A percentile compares a stretch with the other conserved stretches of the same genome.
These are phyloP conservation scores for Fusarium bactridioides DNA, from an alignment of 2,329 filamentous ascomycete species.

Conservation along the genomic window DNA sequence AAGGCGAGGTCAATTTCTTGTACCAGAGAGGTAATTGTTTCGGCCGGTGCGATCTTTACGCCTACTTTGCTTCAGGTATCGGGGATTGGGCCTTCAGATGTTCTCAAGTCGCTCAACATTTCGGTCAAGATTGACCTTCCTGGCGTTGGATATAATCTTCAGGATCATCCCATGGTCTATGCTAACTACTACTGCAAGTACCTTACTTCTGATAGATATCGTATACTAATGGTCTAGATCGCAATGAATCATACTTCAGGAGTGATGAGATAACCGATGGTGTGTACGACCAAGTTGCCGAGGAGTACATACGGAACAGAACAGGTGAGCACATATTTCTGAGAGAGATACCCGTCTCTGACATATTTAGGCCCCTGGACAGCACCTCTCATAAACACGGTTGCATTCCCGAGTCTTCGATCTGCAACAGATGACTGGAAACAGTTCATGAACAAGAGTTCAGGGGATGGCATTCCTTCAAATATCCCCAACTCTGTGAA, in stretches of 20 bases:
- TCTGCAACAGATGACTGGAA: slow-evolving; percentile 1
- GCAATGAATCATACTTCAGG: slow-evolving; percentile 10
- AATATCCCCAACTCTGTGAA: neutral
- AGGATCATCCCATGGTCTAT: slow-evolving; percentile 21
- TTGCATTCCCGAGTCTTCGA: slow-evolving; percentile 5
- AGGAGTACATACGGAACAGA: slow-evolving; percentile 4
- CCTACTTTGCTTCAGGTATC: slow-evolving; percentile 21
- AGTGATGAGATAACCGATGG: slow-evolving; percentile 5
- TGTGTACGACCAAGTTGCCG: slow-evolving; percentile 3
- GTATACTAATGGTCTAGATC: neutral
- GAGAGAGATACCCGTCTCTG: neutral
- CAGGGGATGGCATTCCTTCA: neutral
- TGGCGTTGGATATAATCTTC: slow-evolving; percentile 17
- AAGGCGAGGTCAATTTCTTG: neutral
- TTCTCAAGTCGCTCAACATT: neutral
- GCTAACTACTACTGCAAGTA: slow-evolving; percentile 11
- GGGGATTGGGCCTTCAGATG: slow-evolving; percentile 7
- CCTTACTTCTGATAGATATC: rapidly evolving
- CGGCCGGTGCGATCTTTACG: slow-evolving; percentile 17
- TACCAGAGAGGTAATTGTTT: slow-evolving; percentile 15
- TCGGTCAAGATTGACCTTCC: slow-evolving; percentile 6
- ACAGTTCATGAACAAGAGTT: slow-evolving; percentile 2
- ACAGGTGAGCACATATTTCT: neutral
- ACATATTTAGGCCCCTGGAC: slow-evolving; percentile 13
- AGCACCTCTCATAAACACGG: slow-evolving; percentile 18